These are phyloP conservation scores for Senna tora DNA, from an alignment of 306 rosid genomes.

Conservation along the genomic window DNA sequence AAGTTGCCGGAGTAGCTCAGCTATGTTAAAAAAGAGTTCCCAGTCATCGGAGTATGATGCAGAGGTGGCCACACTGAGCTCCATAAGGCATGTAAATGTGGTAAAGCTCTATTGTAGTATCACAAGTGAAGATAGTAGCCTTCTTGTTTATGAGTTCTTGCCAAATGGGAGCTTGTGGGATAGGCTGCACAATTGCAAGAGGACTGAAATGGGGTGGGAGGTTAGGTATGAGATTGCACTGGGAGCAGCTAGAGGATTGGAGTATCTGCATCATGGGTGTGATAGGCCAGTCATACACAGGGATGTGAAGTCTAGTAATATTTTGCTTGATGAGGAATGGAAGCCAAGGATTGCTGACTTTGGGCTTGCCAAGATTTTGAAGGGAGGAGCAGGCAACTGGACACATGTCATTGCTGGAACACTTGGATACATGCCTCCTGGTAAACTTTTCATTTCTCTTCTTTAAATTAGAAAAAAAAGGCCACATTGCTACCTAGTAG, in stretches of 20 bases:
- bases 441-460: conserved; percentile 36
- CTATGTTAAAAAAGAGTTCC: conserved; percentile 45
- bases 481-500: neutral
- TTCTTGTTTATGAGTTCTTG: conserved; percentile 69
- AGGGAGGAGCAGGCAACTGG: conserved; percentile 50
- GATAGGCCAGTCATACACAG: conserved; percentile 65
- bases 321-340: conserved; percentile 62
- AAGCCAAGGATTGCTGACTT: conserved; percentile 75
- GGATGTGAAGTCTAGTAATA: conserved; percentile 72
- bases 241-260: conserved; percentile 73
- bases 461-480: neutral
- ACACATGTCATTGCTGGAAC: conserved; percentile 65
- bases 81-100: conserved; percentile 49
- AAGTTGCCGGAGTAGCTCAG: conserved; percentile 45
- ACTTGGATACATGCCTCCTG: conserved; percentile 73
- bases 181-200: conserved; percentile 50
- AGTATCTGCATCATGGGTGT: conserved; percentile 70
- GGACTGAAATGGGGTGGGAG: conserved; percentile 56
- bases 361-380: conserved; percentile 69
- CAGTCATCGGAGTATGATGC: conserved; percentile 55
- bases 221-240: conserved; percentile 59
- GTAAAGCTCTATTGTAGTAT: conserved; percentile 64
- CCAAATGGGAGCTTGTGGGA: conserved; percentile 76
- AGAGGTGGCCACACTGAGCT: conserved; percentile 69
- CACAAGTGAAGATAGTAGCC: conserved; percentile 65